These are phyloP conservation scores for Austroboletus novae-zelandiae DNA, from an alignment of 1,284 basidiomycete genomes.

Conservation along the genomic window DNA sequence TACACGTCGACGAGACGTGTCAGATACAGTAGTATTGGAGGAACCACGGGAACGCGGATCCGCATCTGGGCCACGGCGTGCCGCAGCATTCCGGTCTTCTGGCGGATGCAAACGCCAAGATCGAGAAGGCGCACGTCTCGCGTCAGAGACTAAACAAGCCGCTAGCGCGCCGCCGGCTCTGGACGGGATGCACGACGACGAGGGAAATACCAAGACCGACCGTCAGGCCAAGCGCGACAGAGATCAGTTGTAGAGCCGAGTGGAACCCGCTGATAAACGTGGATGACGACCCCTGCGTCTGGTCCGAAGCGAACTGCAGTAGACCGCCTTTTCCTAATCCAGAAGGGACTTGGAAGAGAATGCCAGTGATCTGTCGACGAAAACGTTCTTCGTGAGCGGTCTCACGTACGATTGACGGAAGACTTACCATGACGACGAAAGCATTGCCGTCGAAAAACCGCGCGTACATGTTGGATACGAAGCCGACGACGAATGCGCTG, in stretches of 20 bases:
- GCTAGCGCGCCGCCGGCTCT: conserved; percentile 51
- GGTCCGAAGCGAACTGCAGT: conserved; percentile 66
- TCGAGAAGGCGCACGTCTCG: too few species aligned
- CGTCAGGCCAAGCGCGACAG: conserved; percentile 63
- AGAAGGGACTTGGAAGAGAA: conserved; percentile 85
- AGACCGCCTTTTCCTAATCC: conserved; percentile 84
- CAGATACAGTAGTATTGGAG: too few species aligned
- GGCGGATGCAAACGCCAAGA: too few species aligned
- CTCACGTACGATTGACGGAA: background rate
- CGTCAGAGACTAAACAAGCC: conserved; percentile 42
- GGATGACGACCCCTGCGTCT: conserved; percentile 46
- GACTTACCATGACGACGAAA: conserved; percentile 71
- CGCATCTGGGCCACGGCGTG: too few species aligned
- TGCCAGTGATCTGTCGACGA: conserved; percentile 63
- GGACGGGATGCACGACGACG: conserved; percentile 58
- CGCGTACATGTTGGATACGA: conserved; percentile 82
- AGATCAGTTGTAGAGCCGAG: conserved; percentile 62
- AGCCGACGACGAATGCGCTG: conserved; percentile 79
- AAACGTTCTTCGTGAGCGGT: background rate
- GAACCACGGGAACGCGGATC: too few species aligned
- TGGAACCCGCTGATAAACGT: conserved; percentile 67
- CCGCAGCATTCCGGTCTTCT: too few species aligned
- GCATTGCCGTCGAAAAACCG: conserved; percentile 77
- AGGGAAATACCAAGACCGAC: conserved; percentile 70
- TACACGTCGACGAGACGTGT: too few species aligned